A percentile compares a stretch with the other conserved stretches of the same genome.
Conservation (phyloP, 495 filamentous ascomycete species). For the Extremus antarcticus region DNA sequence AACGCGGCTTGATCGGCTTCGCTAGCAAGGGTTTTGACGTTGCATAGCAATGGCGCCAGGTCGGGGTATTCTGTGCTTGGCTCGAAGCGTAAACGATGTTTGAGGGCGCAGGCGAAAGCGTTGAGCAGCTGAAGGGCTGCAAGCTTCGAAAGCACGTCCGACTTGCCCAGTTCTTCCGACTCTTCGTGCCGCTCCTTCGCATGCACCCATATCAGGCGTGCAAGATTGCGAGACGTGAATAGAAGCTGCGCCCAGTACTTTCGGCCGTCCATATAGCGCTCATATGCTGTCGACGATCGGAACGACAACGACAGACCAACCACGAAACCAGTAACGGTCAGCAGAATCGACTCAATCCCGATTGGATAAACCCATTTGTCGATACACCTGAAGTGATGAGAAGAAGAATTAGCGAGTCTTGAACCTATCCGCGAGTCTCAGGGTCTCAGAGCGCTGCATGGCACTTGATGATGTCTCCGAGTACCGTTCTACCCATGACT, state of each 20-base stretch:
- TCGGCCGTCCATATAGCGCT: slow-evolving; percentile 62
- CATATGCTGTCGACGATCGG: slow-evolving; percentile 75
- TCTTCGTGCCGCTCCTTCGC: slow-evolving; percentile 46
- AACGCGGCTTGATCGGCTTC: slow-evolving; percentile 43
- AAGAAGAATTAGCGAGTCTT: no score
- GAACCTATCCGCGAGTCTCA: no score
- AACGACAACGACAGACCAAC: slow-evolving; percentile 76
- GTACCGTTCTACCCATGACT: no score
- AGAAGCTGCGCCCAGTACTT: slow-evolving; percentile 68
- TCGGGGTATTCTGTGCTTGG: slow-evolving; percentile 69
- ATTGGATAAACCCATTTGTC: slow-evolving; percentile 42
- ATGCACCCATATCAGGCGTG: slow-evolving; percentile 72
- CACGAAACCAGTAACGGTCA: slow-evolving; percentile 84
- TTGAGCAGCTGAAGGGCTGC: slow-evolving; percentile 72
- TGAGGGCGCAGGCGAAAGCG: slow-evolving; percentile 64
- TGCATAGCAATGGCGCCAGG: slow-evolving; percentile 43
- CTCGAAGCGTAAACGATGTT: slow-evolving; percentile 82
- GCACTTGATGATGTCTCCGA: no score
- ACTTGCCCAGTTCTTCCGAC: slow-evolving; percentile 44
- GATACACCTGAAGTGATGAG: slow-evolving; percentile 54
- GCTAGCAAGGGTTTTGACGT: slow-evolving; percentile 61
- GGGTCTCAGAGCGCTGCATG: no score
- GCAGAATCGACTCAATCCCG: slow-evolving; percentile 55
- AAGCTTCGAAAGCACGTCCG: slow-evolving; percentile 62
- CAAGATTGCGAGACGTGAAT: slow-evolving; percentile 60